Conservation (phyloP, 78 protist species). For the Dictyostelium capitatum region DNA sequence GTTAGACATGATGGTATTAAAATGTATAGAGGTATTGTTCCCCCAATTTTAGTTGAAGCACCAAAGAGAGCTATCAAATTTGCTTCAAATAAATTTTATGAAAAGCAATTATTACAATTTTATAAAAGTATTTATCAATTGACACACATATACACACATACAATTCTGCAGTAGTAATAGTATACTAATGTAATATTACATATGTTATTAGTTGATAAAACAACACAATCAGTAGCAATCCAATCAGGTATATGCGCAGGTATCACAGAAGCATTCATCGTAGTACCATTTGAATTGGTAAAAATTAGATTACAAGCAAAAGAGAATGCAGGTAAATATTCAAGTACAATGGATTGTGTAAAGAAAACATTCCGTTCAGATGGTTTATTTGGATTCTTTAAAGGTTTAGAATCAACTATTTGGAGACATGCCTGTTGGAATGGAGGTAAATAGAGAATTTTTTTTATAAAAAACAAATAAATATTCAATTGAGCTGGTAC, state of each 20-base stretch:
- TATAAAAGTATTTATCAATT: conserved; percentile 54
- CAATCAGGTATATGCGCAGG: conserved; percentile 88
- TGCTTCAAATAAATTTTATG: conserved; percentile 84
- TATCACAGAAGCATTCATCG: conserved; percentile 89
- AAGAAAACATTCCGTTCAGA: conserved; percentile 49
- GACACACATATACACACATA: no score
- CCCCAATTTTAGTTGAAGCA: conserved; percentile 87
- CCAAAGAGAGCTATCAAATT: conserved; percentile 92
- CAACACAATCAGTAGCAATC: conserved; percentile 63
- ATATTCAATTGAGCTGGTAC: no score
- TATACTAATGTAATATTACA: not conserved
- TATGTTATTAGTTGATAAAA: not conserved
- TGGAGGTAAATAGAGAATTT: no score
- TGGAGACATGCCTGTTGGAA: conserved; percentile 91
- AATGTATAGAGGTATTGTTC: conserved; percentile 88
- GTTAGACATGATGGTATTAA: conserved; percentile 83
- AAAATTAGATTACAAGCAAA: conserved; percentile 91
- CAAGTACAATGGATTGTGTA: conserved; percentile 79
- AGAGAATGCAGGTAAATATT: conserved; percentile 78
- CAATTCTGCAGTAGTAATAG: not conserved
- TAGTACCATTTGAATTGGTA: conserved; percentile 91
- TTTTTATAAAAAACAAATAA: no score
- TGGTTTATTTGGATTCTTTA: conserved; percentile 74
- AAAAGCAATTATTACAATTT: conserved; percentile 18
- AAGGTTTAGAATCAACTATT: conserved; percentile 90